Percentiles rank a stretch among this genome's conserved stretches.
These are phyloP conservation scores for Aspergillus ustus DNA, from an alignment of 2,329 filamentous ascomycete genomes.

Conservation along the genomic window DNA sequence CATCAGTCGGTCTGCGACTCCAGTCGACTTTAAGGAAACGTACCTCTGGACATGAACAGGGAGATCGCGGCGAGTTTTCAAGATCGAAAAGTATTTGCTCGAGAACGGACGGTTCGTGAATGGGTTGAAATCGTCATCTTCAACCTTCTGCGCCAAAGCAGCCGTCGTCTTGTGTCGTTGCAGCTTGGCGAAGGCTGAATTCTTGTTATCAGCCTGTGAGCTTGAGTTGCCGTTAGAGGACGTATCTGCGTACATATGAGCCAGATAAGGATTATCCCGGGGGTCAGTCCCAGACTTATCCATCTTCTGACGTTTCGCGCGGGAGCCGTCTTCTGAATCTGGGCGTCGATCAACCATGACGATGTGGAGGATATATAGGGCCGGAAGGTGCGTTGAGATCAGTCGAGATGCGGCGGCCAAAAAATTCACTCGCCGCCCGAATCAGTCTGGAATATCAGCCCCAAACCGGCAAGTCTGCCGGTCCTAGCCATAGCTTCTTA, in stretches of 20 bases:
- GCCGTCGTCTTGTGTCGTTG: constrained; percentile 81
- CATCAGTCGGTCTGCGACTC: neutral
- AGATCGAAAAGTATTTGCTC: constrained; percentile 84
- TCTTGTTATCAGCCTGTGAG: constrained; percentile 31
- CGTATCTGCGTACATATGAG: constrained; percentile 76
- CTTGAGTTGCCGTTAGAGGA: constrained; percentile 36
- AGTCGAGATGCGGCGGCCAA: constrained; percentile 14
- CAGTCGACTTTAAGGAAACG: constrained; percentile 29
- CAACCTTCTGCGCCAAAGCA: constrained; percentile 70
- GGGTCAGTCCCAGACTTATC: constrained; percentile 55
- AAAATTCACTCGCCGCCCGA: constrained; percentile 12
- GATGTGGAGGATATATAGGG: constrained; percentile 22
- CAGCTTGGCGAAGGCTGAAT: constrained; percentile 67
- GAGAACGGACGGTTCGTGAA: constrained; percentile 82
- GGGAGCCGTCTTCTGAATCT: constrained; percentile 54
- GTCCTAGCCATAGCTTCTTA: constrained; percentile 32
- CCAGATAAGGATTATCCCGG: constrained; percentile 81
- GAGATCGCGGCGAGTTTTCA: constrained; percentile 80
- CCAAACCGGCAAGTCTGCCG: constrained; percentile 40
- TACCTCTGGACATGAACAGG: constrained; percentile 90
- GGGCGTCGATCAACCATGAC: constrained; percentile 63
- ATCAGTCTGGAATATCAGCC: constrained; percentile 23
- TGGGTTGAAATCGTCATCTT: constrained; percentile 81
- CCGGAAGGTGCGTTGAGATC: constrained; percentile 19
- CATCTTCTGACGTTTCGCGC: constrained; percentile 61